Evolutionary conservation across 1,139 yeast species (phyloP), one percentile per base, ranked within the genome.

Genomic region (Meyerozyma sp.): DNA sequence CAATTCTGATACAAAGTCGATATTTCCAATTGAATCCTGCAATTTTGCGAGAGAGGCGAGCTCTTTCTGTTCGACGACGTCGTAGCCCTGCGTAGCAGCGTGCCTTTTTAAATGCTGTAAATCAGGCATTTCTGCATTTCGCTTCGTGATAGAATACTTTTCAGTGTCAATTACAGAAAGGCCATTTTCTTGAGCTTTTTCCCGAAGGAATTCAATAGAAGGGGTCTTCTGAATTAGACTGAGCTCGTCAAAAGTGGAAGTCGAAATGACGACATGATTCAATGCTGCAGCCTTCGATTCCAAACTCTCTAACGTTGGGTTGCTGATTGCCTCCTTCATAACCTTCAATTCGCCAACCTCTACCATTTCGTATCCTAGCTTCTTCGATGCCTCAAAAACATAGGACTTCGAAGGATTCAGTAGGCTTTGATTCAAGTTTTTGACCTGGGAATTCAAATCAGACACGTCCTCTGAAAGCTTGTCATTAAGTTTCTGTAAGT

Each of bases 251-350:
- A 46, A 47, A 26, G 50, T 51, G 7, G 29, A 23, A 3, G 32
- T 25, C 8, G 43, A 43, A 13, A 55, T 39, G 7, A 53, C 13
- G 6, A 9, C 23, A 10, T 40, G 16, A 9, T 46, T 48, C 3
- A 20, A 11, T 8, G 29, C 26, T 4, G 32, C 21, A 23, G 40
- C 42, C 23, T 40, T 41, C 5, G 14, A 21, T n/a, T 29, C 14
- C 14, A 49, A 35, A 35, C 59, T 56, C 0, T 54, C 58, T 29
- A 61, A 20, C 0, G 53, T 40, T 3, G 68, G 69, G 7, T 52
- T 43, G 9, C 53, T 42, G 11, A 55, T 40, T 2, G 44, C 42
- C 11, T 42, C 45, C 13, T 50, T 43, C 27, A 51, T 42, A 8
- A 40, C 29, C 5, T 45, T 34, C 21, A 47, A 46, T 14, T 47